Conservation (phyloP, 257 asterid species). For the Dorcoceras hygrometricum region DNA sequence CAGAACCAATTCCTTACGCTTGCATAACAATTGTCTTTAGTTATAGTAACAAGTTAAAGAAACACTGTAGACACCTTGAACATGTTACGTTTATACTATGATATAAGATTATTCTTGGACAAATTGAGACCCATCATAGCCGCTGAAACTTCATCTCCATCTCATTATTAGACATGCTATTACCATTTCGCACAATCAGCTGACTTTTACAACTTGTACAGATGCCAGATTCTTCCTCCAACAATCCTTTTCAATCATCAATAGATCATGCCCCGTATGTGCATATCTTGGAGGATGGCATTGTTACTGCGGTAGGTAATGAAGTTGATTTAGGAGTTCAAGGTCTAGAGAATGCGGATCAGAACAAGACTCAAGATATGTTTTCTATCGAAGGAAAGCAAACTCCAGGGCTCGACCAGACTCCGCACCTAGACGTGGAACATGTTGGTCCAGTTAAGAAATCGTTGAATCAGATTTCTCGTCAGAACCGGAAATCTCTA, state of each 20-base stretch:
- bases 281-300: conserved; percentile 49
- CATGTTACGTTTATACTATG: neutral
- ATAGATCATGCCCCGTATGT: conserved; percentile 68
- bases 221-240: conserved; percentile 37
- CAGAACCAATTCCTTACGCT: neutral
- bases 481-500: conserved; percentile 40
- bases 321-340: conserved; percentile 28
- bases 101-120: neutral
- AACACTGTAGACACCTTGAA: neutral
- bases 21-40: neutral
- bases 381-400: conserved; percentile 20
- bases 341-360: conserved; percentile 22
- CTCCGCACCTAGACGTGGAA: conserved; percentile 18
- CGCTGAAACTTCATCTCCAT: neutral
- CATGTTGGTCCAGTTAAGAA: conserved; percentile 41
- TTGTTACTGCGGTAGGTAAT: conserved; percentile 41
- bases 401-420: conserved; percentile 4
- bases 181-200: neutral
- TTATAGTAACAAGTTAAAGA: neutral
- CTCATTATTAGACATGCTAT: neutral
- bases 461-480: conserved; percentile 49
- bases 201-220: conserved; percentile 25
- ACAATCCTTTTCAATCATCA: conserved; percentile 43
- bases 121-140: neutral
- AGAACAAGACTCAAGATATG: conserved; percentile 28